Conservation (phyloP, 257 asterid genomes). For the Forsythia viridissima region DNA sequence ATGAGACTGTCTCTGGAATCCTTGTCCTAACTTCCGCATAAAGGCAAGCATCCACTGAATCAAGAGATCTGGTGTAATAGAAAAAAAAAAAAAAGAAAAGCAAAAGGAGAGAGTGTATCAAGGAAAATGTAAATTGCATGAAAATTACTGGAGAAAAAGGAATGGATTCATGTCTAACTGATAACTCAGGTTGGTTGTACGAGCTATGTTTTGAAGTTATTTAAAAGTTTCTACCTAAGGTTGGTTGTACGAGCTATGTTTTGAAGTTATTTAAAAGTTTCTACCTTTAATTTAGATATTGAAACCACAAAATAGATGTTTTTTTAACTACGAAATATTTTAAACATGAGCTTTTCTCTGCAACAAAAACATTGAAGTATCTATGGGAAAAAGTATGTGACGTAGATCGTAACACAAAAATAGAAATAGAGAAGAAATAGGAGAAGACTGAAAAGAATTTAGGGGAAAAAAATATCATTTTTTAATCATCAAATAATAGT, state of each 20-base stretch:
- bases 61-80: conserved; percentile 64
- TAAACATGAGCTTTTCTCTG: background rate
- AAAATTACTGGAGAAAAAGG: background rate
- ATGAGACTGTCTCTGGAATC: conserved; percentile 92
- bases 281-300: background rate
- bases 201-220: background rate
- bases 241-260: background rate
- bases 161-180: conserved; percentile 2
- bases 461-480: too few relatives aligned
- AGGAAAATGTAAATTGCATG: background rate
- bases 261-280: background rate
- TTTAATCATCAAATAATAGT: too few relatives aligned
- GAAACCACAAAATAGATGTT: background rate
- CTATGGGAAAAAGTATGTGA: too few relatives aligned
- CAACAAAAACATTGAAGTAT: background rate
- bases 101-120: background rate
- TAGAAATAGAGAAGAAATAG: too few relatives aligned
- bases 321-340: too few relatives aligned
- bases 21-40: conserved; percentile 91
- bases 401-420: too few relatives aligned
- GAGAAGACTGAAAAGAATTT: too few relatives aligned
- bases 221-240: background rate
- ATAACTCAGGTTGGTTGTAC: background rate
- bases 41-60: conserved; percentile 73
- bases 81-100: conserved; percentile 15